These are phyloP conservation scores for Tetrahymena malaccensis DNA, from an alignment of 73 alveolate genomes.

Conservation along the genomic window DNA sequence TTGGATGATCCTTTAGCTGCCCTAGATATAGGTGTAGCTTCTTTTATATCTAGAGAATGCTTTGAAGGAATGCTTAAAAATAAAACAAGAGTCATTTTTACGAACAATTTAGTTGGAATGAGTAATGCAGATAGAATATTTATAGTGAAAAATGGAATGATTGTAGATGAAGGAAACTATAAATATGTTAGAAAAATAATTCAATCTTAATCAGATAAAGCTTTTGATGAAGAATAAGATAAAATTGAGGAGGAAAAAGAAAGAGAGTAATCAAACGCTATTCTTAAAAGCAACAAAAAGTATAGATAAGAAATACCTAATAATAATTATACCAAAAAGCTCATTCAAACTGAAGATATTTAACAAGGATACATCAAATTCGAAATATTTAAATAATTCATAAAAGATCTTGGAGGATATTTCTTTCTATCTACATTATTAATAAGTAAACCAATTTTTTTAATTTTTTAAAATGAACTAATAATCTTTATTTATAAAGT, in stretches of 20 bases:
- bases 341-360: neutral
- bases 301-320: neutral
- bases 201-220: neutral
- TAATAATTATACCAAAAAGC: neutral
- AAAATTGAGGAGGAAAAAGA: neutral
- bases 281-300: neutral
- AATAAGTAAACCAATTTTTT: neutral
- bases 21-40: conserved; percentile 5
- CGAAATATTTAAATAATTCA: neutral
- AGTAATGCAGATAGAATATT: neutral
- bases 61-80: neutral
- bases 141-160: neutral
- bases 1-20: conserved; percentile 54
- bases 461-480: neutral
- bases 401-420: neutral
- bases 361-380: neutral
- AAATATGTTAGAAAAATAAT: no score
- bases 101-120: neutral
- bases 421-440: neutral
- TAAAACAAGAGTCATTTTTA: conserved; percentile 14
- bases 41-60: neutral
- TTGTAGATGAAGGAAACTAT: neutral
- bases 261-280: neutral
- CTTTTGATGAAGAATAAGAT: neutral
- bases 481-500: neutral